Base-by-base conservation (phyloP, 2,329 filamentous ascomycete species). In the Colletotrichum tropicale region DNA sequence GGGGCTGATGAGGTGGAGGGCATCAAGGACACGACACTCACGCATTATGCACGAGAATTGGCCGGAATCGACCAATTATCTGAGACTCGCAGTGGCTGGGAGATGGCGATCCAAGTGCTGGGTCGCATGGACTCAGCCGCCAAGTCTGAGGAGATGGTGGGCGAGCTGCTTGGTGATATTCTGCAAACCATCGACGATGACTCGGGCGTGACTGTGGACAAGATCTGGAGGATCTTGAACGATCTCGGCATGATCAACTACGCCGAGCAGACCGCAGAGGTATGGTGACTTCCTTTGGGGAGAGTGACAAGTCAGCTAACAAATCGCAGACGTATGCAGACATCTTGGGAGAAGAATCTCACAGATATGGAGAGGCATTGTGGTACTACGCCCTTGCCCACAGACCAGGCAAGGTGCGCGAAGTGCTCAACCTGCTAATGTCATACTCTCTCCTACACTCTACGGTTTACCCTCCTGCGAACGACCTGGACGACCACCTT, bases 341-440 rank as follows among this genome's bases (percentile, higher is more conserved):
- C 78, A 89, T 93, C 64, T 89, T 98, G 52, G 91, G 93, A 13
- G 89, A 92, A 75, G 91, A 92, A 56, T 94, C 94, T 1, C 91
- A 95, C 80, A 91, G 94, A 70, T 98, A 96, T 79, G 96, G 96
- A 70, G 92, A 96, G 78, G 95, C 95, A 1, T 89, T 98, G 24
- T 93, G 97, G 86, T 98, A 98, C 87, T 98, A 97, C 83, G 94
- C 96, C 28, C 91, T 98, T 15, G 94, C 96, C 5, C 96, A 98
- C 81, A 92, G 93, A 30, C 87, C 92, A 3, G 88, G 90, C 77
- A 98, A 96, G 84, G 93, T 98, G 68, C 95, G 95, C 80, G 93
- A 96, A 77, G 94, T 98, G 24, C 90, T 98, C 58, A 95, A 98
- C 81, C 91, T 97, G 5, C 91, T 98, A 68, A 96, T 96, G 79